Conservation (phyloP, 2,329 filamentous ascomycete species). For the Tolypocladium inflatum region DNA sequence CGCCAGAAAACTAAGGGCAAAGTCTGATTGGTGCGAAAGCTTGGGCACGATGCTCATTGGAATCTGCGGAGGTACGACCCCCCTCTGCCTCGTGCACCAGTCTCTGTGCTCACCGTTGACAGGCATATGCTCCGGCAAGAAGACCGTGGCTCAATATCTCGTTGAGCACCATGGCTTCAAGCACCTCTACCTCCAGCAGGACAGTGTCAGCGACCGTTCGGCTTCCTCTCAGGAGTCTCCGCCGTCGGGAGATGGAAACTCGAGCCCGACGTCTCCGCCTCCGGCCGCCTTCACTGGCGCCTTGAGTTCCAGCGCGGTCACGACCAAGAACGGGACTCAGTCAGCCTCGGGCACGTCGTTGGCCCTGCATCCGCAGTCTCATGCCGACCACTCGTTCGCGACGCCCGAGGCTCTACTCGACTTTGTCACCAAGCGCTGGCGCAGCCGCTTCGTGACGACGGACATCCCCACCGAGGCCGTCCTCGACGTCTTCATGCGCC, state of each 20-base stretch:
- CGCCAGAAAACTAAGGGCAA: not conserved
- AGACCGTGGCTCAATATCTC: slow-evolving; percentile 80
- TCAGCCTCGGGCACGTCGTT: slow-evolving; percentile 15
- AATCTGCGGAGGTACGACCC: slow-evolving; percentile 56
- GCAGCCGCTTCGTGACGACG: slow-evolving; percentile 74
- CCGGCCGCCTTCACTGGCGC: slow-evolving; percentile 11
- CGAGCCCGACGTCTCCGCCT: slow-evolving; percentile 4
- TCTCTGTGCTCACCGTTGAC: not conserved
- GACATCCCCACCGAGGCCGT: slow-evolving; percentile 65
- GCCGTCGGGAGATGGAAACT: slow-evolving; percentile 4
- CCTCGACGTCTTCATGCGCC: slow-evolving; percentile 64
- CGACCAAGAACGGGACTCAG: slow-evolving; percentile 14
- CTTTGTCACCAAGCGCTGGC: slow-evolving; percentile 80
- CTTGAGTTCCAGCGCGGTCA: slow-evolving; percentile 15
- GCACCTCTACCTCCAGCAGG: slow-evolving; percentile 49
- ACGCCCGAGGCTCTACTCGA: slow-evolving; percentile 63
- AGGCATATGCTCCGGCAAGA: slow-evolving; percentile 93
- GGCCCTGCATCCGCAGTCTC: slow-evolving; percentile 11
- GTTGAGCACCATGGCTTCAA: slow-evolving; percentile 76
- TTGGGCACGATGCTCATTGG: slow-evolving; percentile 59
- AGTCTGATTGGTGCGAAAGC: not conserved
- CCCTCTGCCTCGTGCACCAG: not conserved
- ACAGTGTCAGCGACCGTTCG: not conserved
- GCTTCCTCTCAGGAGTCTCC: not conserved
- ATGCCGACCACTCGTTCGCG: slow-evolving; percentile 37